Conservation (phyloP, 768 basidiomycete genomes). For the Suillus paluster region DNA sequence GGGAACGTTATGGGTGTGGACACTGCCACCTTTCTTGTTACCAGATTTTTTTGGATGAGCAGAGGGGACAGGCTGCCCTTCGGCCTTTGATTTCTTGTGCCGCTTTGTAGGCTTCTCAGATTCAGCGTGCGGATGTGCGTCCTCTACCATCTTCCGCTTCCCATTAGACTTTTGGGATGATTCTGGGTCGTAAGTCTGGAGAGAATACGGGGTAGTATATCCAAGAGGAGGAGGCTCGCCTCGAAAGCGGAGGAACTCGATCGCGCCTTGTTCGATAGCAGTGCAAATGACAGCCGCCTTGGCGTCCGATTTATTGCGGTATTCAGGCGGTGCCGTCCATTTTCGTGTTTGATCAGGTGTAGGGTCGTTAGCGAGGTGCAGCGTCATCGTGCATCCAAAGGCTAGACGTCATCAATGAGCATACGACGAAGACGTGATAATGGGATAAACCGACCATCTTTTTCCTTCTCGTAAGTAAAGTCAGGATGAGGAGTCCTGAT, state of each 20-base stretch:
- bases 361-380: conserved; percentile 42
- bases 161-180: conserved; percentile 14
- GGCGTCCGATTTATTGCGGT: conserved; percentile 63
- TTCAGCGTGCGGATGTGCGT: conserved; percentile 7
- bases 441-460: conserved; percentile 49
- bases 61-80: conserved; percentile 8
- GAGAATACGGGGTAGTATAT: conserved; percentile 43
- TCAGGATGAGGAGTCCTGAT: conserved; percentile 41
- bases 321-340: conserved; percentile 53
- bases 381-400: conserved; percentile 54
- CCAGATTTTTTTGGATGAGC: background rate
- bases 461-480: conserved; percentile 48
- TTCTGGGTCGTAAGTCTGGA: conserved; percentile 30
- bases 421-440: background rate
- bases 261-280: conserved; percentile 57
- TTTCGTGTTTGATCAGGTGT: conserved; percentile 40
- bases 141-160: conserved; percentile 42
- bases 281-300: conserved; percentile 56
- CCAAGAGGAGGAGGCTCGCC: conserved; percentile 47
- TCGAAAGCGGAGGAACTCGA: conserved; percentile 64
- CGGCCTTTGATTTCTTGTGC: conserved; percentile 32
- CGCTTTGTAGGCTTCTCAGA: conserved; percentile 27
- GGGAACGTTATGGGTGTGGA: conserved; percentile 24
- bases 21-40: conserved; percentile 9
- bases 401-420: conserved; percentile 43